Percentiles rank a stretch among this genome's conserved stretches.
These are phyloP conservation scores for Lactifluus pinguis DNA, from an alignment of 768 basidiomycete genomes.

Conservation along the genomic window DNA sequence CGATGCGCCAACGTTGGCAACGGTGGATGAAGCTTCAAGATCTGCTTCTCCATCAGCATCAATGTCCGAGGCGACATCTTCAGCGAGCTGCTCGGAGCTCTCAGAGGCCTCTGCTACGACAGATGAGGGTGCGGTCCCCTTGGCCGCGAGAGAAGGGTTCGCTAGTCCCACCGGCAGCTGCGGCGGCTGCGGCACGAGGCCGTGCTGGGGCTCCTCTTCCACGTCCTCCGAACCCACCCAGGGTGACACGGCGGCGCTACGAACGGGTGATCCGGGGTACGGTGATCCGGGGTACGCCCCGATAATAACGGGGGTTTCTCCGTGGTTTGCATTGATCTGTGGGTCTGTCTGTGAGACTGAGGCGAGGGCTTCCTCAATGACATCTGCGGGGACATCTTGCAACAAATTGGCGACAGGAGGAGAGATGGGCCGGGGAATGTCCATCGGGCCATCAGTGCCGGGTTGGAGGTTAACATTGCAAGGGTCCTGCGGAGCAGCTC, in stretches of 20 bases:
- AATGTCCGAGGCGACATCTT: slow-evolving; percentile 12
- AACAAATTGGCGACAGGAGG: background rate
- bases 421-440: slow-evolving; percentile 7
- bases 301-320: slow-evolving; percentile 34
- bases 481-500: background rate
- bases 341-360: background rate
- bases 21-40: background rate
- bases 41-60: slow-evolving; percentile 14
- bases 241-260: slow-evolving; percentile 25
- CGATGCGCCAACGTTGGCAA: background rate
- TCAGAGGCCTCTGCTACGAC: slow-evolving; percentile 11
- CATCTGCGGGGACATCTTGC: background rate
- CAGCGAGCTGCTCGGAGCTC: slow-evolving; percentile 5
- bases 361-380: slow-evolving; percentile 7
- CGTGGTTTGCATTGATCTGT: slow-evolving; percentile 17
- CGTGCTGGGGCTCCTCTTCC: background rate
- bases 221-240: slow-evolving; percentile 1
- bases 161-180: background rate
- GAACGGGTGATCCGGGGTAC: slow-evolving; percentile 32
- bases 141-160: background rate
- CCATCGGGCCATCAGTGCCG: slow-evolving; percentile 9
- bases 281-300: slow-evolving; percentile 33
- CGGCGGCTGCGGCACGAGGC: background rate
- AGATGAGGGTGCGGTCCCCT: background rate
- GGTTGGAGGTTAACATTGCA: background rate